Base-by-base conservation (phyloP, 805 yeast genomes). In the Priceomyces medius region DNA sequence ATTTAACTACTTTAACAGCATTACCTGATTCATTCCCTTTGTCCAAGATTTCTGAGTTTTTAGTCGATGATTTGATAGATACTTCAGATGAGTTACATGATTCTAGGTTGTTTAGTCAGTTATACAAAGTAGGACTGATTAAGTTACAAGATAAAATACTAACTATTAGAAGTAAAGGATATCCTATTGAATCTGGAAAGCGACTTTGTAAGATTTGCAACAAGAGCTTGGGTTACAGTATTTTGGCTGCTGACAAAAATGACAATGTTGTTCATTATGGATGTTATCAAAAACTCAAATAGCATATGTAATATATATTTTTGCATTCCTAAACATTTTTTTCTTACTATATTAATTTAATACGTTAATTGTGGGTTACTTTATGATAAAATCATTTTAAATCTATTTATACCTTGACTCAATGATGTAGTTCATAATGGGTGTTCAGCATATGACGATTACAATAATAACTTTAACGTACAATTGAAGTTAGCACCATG, bases 161-260 rank as follows among this genome's bases (percentile, higher is more conserved):
- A 46, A 56, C 56, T 18, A 53, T 58, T 31, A 71, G 63, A 58
- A 50, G 68, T 56, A 47, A 61, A 42, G 51, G 65, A 53, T 58
- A 63, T 63, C 2, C 56, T 48, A 35, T 75, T 9, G 72, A 75
- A 10, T 66, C 71, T 14, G 61, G 60, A 12, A 58, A 54, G 26
- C 65, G 72, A 26, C 58, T 57, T n/a, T 88, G 96, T 55, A 52
- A 61, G 2, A 69, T 79, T 13, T 88, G 96, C 59, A 62, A 67
- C 17, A 81, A 80, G 49, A 58, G 66, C 9, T 62, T 84, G 24
- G 83, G 82, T 2, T 70, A 69, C 46, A 71, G 78, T 35, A 78
- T 83, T 1, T 61, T 81, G 23, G 68, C 79, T 34, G 73, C 74
- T 18, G 66, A 68, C 26, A 76, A 76, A 0, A 65, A 71, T 34